Conservation (phyloP, 176 grass and related monocot species). For the Echinochloa phyllopogon region DNA sequence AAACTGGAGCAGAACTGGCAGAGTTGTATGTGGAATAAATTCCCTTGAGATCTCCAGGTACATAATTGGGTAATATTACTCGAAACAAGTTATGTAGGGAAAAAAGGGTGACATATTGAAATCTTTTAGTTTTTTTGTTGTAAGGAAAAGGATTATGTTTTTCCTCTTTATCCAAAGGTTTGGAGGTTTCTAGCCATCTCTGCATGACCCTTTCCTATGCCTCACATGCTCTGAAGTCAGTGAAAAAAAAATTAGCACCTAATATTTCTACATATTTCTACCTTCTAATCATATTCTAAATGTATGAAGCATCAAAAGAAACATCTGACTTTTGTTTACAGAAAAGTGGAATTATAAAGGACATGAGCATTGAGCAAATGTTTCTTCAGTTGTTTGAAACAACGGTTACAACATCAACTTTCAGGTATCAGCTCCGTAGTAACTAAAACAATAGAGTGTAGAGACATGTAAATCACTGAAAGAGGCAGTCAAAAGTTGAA, state of each 20-base stretch:
- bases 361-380: not conserved
- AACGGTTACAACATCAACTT: not conserved
- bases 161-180: not conserved
- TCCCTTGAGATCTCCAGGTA: not conserved
- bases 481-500: conserved; percentile 17
- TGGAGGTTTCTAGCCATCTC: not conserved
- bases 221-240: conserved; percentile 11
- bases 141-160: not conserved
- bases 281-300: not conserved
- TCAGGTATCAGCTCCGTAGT: not conserved
- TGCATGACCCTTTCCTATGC: not conserved
- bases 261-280: not conserved
- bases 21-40: not conserved
- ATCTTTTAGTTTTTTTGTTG: conserved; percentile 2
- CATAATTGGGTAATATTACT: not conserved
- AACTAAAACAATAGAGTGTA: not conserved
- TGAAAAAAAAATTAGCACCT: not conserved
- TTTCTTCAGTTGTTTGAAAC: conserved; percentile 12
- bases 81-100: not conserved
- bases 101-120: not conserved
- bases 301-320: not conserved
- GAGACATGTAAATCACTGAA: not conserved
- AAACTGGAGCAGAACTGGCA: not conserved
- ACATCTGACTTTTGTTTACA: not conserved
- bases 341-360: not conserved